phyloP scores from a whole-genome alignment of 2,329 filamentous ascomycete genomes.

The Paraphoma sp. region DNA sequence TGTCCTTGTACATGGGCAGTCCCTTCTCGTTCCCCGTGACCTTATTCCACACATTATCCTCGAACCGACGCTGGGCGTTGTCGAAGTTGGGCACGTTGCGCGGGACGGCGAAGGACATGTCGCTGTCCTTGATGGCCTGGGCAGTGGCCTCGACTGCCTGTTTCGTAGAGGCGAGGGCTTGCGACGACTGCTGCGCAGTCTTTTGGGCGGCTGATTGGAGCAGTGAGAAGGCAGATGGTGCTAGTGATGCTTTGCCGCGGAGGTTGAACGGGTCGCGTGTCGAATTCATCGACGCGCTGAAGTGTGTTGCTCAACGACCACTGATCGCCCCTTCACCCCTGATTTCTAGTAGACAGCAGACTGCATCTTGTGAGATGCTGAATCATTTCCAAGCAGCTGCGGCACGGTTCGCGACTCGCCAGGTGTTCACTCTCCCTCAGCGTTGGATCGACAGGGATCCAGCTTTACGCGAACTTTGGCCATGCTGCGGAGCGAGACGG shows the following conservation, averaged over 20 bases:
- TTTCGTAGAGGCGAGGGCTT: conserved; percentile 35
- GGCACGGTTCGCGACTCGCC: conserved; percentile 15
- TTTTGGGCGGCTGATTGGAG: conserved; percentile 41
- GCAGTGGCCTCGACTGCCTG: conserved; percentile 43
- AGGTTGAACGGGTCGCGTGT: conserved; percentile 55
- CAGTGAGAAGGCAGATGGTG: conserved; percentile 37
- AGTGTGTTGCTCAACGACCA: conserved; percentile 17
- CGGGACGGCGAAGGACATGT: conserved; percentile 53
- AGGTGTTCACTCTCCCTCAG: conserved; percentile 32
- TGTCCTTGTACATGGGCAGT: conserved; percentile 98
- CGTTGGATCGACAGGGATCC: conserved; percentile 24
- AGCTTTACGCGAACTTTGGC: conserved; percentile 7
- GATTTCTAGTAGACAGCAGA: background rate
- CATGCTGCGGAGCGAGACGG: conserved; percentile 20
- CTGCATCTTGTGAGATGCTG: background rate
- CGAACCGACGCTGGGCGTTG: conserved; percentile 48
- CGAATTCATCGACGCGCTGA: conserved; percentile 48
- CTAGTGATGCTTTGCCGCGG: conserved; percentile 41
- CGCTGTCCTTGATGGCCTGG: conserved; percentile 39
- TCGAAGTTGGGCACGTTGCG: conserved; percentile 52
- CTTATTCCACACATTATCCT: conserved; percentile 51
- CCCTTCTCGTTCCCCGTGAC: conserved; percentile 68
- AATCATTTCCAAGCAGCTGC: background rate
- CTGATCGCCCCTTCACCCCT: background rate
- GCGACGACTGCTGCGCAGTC: conserved; percentile 15